phyloP scores from a whole-genome alignment of 345 rosid genomes.

The Lumnitzera littorea region DNA sequence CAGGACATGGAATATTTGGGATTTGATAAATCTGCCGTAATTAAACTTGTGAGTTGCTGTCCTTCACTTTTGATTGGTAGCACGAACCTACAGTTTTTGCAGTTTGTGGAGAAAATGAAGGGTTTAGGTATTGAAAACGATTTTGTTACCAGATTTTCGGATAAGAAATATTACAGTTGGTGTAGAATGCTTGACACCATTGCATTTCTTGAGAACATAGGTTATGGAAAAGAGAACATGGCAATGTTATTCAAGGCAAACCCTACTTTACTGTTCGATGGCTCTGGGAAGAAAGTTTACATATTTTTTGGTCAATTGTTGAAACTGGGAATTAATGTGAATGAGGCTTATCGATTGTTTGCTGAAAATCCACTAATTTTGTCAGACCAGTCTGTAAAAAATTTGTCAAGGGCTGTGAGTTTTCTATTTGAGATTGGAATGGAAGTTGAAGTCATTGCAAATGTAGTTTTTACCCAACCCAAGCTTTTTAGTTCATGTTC shows the following conservation, averaged over 20 bases:
- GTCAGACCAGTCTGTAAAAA: constrained; percentile 34
- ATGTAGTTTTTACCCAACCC: constrained; percentile 26
- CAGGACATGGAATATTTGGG: constrained; percentile 52
- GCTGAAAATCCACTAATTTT: constrained; percentile 43
- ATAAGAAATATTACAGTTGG: constrained; percentile 43
- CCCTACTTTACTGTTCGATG: constrained; percentile 53
- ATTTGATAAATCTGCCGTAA: constrained; percentile 39
- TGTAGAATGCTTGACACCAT: constrained; percentile 44
- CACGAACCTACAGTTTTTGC: constrained; percentile 38
- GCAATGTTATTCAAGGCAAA: constrained; percentile 29
- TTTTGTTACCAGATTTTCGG: constrained; percentile 40
- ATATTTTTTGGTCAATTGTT: constrained; percentile 52
- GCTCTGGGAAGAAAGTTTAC: constrained; percentile 54
- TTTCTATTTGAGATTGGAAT: constrained; percentile 48
- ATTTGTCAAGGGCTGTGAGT: constrained; percentile 38
- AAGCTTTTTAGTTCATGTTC: constrained; percentile 42
- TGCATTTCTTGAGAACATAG: constrained; percentile 54
- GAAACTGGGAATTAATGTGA: constrained; percentile 48
- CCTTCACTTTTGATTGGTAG: constrained; percentile 46
- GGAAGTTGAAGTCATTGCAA: constrained; percentile 36
- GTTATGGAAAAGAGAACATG: constrained; percentile 46
- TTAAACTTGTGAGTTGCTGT: constrained; percentile 53
- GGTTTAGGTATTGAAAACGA: constrained; percentile 41
- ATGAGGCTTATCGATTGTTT: constrained; percentile 38
- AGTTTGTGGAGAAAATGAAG: constrained; percentile 42